Conservation (phyloP, 139 green algal genomes). For the Zygnema circumcarinatum region DNA sequence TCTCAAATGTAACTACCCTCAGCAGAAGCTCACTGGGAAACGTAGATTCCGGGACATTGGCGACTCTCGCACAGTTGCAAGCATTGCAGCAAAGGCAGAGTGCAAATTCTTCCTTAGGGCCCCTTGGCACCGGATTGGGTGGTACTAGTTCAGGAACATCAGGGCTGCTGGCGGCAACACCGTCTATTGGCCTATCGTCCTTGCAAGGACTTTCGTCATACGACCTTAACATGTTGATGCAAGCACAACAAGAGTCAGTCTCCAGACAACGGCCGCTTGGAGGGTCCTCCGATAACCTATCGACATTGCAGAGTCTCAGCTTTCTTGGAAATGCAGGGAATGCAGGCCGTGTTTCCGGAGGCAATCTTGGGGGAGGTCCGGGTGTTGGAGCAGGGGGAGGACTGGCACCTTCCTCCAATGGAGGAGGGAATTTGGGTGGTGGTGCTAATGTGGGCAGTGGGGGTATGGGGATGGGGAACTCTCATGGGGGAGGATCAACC, state of each 20-base stretch:
- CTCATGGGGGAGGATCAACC: not conserved
- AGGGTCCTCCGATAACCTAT: not conserved
- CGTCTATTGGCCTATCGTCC: not conserved
- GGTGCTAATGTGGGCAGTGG: not conserved
- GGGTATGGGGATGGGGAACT: not conserved
- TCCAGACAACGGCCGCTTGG: not conserved
- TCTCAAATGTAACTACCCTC: not conserved
- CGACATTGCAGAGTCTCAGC: not conserved
- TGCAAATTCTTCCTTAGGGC: not conserved
- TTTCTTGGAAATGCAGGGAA: not conserved
- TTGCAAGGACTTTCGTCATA: slow-evolving; percentile 37
- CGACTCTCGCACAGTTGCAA: slow-evolving; percentile 42
- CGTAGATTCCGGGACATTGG: slow-evolving; percentile 5
- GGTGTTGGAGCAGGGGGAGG: not conserved
- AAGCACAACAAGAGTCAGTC: slow-evolving; percentile 36
- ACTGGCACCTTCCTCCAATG: not conserved
- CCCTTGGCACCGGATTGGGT: not conserved
- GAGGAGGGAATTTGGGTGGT: not conserved
- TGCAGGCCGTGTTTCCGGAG: not conserved
- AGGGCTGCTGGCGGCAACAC: not conserved
- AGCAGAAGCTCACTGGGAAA: slow-evolving; percentile 3
- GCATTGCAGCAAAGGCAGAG: slow-evolving; percentile 29
- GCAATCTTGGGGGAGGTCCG: not conserved
- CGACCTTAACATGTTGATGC: slow-evolving; percentile 46
- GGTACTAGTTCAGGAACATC: slow-evolving; percentile 3